Base-by-base conservation (phyloP, 345 rosid species). In the Mangifera indica region DNA sequence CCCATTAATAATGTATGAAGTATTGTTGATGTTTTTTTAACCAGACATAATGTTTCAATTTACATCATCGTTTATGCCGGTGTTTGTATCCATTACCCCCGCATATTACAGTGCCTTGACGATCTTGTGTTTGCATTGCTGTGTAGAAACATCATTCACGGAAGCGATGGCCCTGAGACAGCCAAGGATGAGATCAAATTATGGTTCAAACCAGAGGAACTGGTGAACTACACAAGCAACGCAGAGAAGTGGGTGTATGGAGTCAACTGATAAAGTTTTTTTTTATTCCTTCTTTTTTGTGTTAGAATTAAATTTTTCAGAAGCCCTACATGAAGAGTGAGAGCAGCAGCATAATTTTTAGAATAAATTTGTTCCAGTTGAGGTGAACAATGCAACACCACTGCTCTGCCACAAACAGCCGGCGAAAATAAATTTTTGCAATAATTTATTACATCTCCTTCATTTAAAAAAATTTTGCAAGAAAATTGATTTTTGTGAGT, bases 121-220 rank as follows among this genome's bases (percentile, higher is more conserved):
- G 21, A 7, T 45, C 26, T 21, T 7, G 12, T 46, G 9, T 9
- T 73, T 64, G 11, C 61, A 61, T 42, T 51, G 24, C n/a, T 17
- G 3, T 79, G 84, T 63, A 95, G 97, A 82, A 95, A 95, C 70
- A 92, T 95, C 79, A 95, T 95, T 58, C 99, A 95, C 42, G 99
- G 99, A 70, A 95, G 98, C 53, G 99, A 95, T 75, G 99, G 98
- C 66, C 98, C 93, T 5, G 96, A 95, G 84, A 95, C 99, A 0
- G 98, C 99, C 40, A 88, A 89, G 75, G 91, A 92, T 69, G 97
- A 95, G 87, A 92, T 92, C 60, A 80, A 67, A 65, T 75, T 95
- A 72, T 95, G 99, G 99, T 95, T 95, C 87, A 88, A 91, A 79
- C 97, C 97, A 14, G 93, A 92, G 69, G 99, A 95, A 76, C 79